Base-by-base conservation (phyloP, 2,329 filamentous ascomycete species). In the Cercospora beticola region DNA sequence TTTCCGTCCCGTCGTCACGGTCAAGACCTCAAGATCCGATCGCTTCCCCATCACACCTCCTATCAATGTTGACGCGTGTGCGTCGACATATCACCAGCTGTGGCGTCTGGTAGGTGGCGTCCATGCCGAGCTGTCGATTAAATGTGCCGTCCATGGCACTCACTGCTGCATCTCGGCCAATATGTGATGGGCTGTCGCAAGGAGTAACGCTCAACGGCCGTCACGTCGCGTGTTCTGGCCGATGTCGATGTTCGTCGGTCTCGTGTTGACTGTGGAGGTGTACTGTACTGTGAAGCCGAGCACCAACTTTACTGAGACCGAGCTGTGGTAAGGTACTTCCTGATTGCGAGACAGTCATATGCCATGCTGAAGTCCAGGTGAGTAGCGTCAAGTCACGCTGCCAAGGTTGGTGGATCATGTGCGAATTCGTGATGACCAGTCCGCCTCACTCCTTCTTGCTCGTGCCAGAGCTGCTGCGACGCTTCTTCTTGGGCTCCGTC, bases 401-500 rank as follows among this genome's bases (percentile, higher is more conserved):
- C 60, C 60, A 31, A 52, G 46, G 26, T 23, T 9, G 36, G 43
- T 49, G 18, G 28, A 52, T 58, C 54, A 58, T 58, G 30, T 62
- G 40, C 60, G 43, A 6, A 14, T 49, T 31, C 23, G 43, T 52
- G 23, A 9, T 49, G 40, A 52, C 36, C 30, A 30, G 16, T 28
- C 26, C 21, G 16, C 14, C 16, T 73, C 70, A 73, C 46, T 66
- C 69, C 68, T 73, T 72, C 66, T 71, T 73, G 65, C 64, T 68
- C 52, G 30, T 57, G 9, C 26, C 56, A 2, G 70, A 67, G 56
- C 67, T 68, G 58, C 67, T 68, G 12, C 40, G 66, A 46, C 72
- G 62, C 67, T 73, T 71, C 68, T 73, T 73, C 64, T 72, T 72
- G 58, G 67, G 54, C 46, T 68, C 64, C 26, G 64, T 71, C 60